A percentile compares a stretch with the other conserved stretches of the same genome.
Evolutionary conservation across 2,329 filamentous ascomycete genomes (phyloP).

Genomic region (Trichoderma pleuroti): DNA sequence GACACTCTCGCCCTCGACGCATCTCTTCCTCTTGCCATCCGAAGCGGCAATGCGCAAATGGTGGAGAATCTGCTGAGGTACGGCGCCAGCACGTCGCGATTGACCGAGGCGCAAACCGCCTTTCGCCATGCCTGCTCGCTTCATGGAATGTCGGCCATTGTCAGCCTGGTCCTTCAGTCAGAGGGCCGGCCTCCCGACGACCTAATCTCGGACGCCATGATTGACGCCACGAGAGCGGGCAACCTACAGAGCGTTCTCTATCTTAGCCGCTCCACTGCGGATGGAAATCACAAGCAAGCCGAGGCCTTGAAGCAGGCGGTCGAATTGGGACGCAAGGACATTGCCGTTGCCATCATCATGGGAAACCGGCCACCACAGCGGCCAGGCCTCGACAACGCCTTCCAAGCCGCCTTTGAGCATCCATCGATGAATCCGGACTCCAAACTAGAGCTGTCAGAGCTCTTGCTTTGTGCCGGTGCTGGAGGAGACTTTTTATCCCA

Average conservation of each 20-base stretch:
- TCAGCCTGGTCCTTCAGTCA: conserved; percentile 48
- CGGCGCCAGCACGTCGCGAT: conserved; percentile 48
- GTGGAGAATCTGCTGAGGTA: conserved; percentile 48
- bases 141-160: conserved; percentile 44
- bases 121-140: conserved; percentile 50
- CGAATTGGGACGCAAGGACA: conserved; percentile 47
- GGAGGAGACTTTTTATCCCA: conserved; percentile 47
- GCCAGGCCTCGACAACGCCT: conserved; percentile 48
- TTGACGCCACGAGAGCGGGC: conserved; percentile 48
- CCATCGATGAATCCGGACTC: conserved; percentile 45
- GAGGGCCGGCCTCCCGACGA: conserved; percentile 43
- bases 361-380: conserved; percentile 50
- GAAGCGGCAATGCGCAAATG: conserved; percentile 40
- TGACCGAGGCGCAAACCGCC: conserved; percentile 49
- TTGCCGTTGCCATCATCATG: conserved; percentile 53
- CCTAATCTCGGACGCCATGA: conserved; percentile 49
- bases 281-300: conserved; percentile 50
- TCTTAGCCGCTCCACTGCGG: conserved; percentile 50
- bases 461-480: conserved; percentile 57
- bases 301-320: conserved; percentile 52
- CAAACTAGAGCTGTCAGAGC: conserved; percentile 51
- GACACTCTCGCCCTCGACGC: conserved; percentile 49
- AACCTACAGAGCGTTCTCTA: conserved; percentile 49
- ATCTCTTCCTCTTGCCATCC: conserved; percentile 48
- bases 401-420: conserved; percentile 45